Base-by-base conservation (phyloP, 768 basidiomycete species). In the Rossbeevera mucosa region DNA sequence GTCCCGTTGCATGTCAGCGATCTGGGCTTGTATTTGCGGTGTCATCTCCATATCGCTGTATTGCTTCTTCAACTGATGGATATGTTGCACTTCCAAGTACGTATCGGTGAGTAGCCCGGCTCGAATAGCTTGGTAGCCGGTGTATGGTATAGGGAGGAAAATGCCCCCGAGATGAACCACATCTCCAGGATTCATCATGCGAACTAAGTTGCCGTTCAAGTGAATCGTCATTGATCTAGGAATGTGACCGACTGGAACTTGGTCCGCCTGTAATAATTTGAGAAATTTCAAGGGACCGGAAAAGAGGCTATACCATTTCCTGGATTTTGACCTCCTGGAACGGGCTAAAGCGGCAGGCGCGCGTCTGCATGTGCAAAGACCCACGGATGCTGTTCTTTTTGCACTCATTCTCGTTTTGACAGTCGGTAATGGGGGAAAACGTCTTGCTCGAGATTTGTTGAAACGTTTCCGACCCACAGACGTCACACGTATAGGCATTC, bases 311-410 rank as follows among this genome's bases (percentile, higher is more conserved):
- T 52, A 90, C 94, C 94, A 99, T 95, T 71, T 99, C 96, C 68
- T 99, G 96, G 50, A 99, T 94, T 71, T 95, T 95, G 55, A 96
- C 82, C 71, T 99, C 96, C 67, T 99, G 96, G 77, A 98, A 99
- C 0, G 96, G 94, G 61, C 86, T 90, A 70, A 99, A 99, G 49
- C 94, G 83, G 71, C 91, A 93, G 20, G 96, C 96, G 42, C 96
- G 81, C 5, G 96, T 99, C 71, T 98, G 96, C 95, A 98, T 97
- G 65, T 96, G 92, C 48, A 99, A 73, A 20, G 91, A 87, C 9
- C 94, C 94, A n/a, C 76, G 84, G 47, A 92, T 83, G 12, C 82
- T 80, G 63, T 99, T 94, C 71, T 83, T 86, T 68, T 81, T 79
- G 71, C 96, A 99, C 59, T 88, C 86, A 18, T 82, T 79, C 56